These are phyloP conservation scores for Ganoderma leucocontextum DNA, from an alignment of 1,284 basidiomycete species.

Conservation along the genomic window DNA sequence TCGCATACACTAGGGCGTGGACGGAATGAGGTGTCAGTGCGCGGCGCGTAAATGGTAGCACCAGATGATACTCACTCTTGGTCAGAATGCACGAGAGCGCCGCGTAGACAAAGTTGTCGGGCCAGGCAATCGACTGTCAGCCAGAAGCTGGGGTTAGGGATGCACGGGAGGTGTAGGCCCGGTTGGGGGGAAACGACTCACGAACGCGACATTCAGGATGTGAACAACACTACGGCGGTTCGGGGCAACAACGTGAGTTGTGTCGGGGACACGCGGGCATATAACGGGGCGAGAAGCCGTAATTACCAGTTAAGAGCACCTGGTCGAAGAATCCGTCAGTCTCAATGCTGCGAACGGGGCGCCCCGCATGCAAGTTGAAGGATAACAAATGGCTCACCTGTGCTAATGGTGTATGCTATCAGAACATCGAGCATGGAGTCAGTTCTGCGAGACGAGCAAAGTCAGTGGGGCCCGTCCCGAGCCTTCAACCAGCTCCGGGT, in stretches of 20 bases:
- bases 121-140: conserved; percentile 9
- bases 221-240: conserved; percentile 10
- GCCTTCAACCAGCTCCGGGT: too few relatives aligned
- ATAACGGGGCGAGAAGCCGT: too few relatives aligned
- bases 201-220: conserved; percentile 18
- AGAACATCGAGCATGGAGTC: conserved; percentile 18
- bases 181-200: neutral
- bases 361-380: neutral
- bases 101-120: conserved; percentile 18
- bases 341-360: neutral
- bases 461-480: neutral
- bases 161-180: too few relatives aligned
- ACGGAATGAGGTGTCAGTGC: neutral
- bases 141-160: too few relatives aligned
- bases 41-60: too few relatives aligned
- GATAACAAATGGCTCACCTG: conserved; percentile 3
- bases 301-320: too few relatives aligned
- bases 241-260: neutral
- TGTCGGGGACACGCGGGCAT: too few relatives aligned
- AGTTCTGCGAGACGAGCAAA: conserved; percentile 1
- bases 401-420: conserved; percentile 18
- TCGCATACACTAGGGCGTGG: conserved; percentile 14
- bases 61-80: conserved; percentile 9
- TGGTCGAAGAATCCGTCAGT: too few relatives aligned
- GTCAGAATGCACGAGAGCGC: conserved; percentile 17